Percentiles rank a stretch among this genome's conserved stretches.
Evolutionary conservation across 306 rosid genomes (phyloP).

Genomic region (Medicago truncatula): DNA sequence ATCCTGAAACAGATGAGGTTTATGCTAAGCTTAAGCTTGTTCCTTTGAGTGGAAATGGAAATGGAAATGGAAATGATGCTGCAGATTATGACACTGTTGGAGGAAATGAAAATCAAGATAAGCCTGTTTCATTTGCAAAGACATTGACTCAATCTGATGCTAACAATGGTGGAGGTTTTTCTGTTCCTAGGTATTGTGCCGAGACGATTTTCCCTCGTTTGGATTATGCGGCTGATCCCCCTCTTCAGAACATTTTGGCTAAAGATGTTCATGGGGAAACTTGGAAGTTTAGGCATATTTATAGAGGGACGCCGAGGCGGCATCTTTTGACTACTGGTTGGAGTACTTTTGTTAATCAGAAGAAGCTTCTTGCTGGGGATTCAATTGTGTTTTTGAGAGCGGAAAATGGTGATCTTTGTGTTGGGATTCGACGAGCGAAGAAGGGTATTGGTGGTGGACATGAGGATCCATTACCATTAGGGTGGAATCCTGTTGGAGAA

Average conservation of each 20-base stretch:
- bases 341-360: constrained; percentile 93
- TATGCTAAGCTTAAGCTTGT: constrained; percentile 69
- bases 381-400: constrained; percentile 86
- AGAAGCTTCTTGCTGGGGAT: constrained; percentile 93
- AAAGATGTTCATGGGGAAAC: constrained; percentile 92
- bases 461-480: constrained; percentile 63
- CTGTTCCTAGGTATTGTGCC: constrained; percentile 92
- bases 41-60: constrained; percentile 50
- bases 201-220: constrained; percentile 90
- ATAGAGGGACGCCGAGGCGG: constrained; percentile 93
- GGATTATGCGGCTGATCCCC: constrained; percentile 80
- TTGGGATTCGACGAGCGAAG: constrained; percentile 87
- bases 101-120: constrained; percentile 68
- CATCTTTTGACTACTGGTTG: constrained; percentile 97
- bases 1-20: constrained; percentile 85
- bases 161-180: constrained; percentile 94
- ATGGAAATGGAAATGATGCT: constrained; percentile 21
- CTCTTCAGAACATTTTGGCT: constrained; percentile 83
- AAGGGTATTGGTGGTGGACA: constrained; percentile 73
- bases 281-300: constrained; percentile 94
- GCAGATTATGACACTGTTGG: constrained; percentile 45
- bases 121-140: constrained; percentile 83
- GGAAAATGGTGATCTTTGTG: constrained; percentile 84
- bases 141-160: constrained; percentile 96
- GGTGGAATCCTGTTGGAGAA: constrained; percentile 81